phyloP scores from a whole-genome alignment of 148 eudicot genomes.

The Talinum fruticosum region DNA sequence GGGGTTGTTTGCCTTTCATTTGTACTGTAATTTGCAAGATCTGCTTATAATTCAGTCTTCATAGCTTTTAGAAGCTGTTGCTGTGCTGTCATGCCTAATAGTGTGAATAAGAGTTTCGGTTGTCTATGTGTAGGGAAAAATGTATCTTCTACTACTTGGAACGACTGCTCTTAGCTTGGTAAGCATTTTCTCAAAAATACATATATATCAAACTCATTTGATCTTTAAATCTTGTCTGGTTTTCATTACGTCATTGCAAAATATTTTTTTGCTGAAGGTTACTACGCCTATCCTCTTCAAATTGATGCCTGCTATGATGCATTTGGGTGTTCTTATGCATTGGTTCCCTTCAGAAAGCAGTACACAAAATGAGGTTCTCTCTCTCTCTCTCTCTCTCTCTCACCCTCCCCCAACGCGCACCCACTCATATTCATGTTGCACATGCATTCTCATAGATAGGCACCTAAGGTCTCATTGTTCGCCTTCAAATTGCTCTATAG shows the following conservation, averaged over 20 bases:
- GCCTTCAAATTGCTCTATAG: not conserved
- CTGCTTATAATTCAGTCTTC: not conserved
- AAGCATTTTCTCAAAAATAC: constrained; percentile 17
- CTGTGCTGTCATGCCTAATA: not conserved
- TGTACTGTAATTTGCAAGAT: too few species aligned
- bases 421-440: not conserved
- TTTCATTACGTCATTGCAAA: constrained; percentile 1
- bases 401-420: not conserved
- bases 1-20: too few species aligned
- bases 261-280: constrained; percentile 48
- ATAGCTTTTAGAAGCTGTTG: not conserved
- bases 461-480: not conserved
- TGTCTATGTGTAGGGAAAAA: constrained; percentile 58
- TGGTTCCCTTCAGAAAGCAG: constrained; percentile 86
- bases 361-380: constrained; percentile 57
- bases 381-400: constrained; percentile 14
- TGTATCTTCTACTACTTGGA: constrained; percentile 97
- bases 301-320: constrained; percentile 89
- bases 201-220: not conserved
- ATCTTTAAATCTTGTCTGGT: not conserved
- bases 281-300: constrained; percentile 91
- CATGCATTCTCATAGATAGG: not conserved
- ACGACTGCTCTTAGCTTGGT: constrained; percentile 98
- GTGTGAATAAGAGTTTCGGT: constrained; percentile 1
- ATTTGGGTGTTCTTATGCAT: constrained; percentile 90